Conservation (phyloP, 495 filamentous ascomycete species). For the Aspergillus panamensis region DNA sequence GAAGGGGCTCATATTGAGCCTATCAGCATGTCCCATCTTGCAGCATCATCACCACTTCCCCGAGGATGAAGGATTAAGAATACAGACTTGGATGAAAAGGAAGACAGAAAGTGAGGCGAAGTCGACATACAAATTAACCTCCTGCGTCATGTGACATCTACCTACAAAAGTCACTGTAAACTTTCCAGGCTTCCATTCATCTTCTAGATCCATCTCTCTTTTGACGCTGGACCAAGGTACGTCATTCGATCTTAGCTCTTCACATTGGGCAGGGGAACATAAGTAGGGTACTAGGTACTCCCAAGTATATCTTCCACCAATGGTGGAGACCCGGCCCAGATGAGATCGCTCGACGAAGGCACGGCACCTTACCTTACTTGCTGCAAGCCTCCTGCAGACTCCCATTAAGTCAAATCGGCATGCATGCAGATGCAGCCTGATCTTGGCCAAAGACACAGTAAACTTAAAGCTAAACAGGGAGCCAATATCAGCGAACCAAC, state of each 20-base stretch:
- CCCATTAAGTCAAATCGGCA: neutral
- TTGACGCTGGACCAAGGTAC: neutral
- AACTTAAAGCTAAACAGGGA: neutral
- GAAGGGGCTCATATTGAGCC: neutral
- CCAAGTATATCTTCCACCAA: neutral
- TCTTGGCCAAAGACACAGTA: neutral
- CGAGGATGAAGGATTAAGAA: neutral
- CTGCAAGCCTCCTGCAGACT: neutral
- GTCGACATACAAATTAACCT: too few species aligned
- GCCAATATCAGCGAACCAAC: neutral
- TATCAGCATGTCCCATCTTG: neutral
- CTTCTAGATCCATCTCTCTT: neutral
- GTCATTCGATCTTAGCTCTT: neutral
- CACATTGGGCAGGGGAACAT: neutral
- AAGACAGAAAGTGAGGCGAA: neutral
- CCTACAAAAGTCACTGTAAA: neutral
- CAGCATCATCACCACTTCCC: too few species aligned
- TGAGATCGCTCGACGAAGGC: neutral
- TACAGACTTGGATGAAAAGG: neutral
- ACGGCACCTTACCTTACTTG: neutral
- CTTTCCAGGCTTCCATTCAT: neutral
- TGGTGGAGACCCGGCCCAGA: neutral
- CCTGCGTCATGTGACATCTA: neutral
- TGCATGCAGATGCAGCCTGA: slow-evolving; percentile 1
- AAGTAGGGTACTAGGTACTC: too few species aligned